Conservation (phyloP, 768 basidiomycete genomes). For the Leccinum subgranulosum region DNA sequence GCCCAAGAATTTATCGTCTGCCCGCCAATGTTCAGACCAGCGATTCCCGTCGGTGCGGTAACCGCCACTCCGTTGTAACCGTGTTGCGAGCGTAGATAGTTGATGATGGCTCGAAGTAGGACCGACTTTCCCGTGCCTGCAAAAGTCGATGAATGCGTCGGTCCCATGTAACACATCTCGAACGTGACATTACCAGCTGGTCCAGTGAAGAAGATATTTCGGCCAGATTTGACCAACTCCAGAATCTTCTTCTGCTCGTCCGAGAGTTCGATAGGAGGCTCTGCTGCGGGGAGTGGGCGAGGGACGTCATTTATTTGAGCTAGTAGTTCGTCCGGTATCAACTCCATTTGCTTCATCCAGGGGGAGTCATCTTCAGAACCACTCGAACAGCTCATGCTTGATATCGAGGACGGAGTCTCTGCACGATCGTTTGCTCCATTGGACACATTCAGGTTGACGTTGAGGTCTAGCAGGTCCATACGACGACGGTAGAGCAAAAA, state of each 20-base stretch:
- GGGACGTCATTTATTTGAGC: background rate
- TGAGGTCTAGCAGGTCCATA: slow-evolving; percentile 13
- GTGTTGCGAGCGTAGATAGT: slow-evolving; percentile 31
- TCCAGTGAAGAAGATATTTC: slow-evolving; percentile 73
- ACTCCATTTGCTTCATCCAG: background rate
- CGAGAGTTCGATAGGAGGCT: slow-evolving; percentile 25
- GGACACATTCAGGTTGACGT: slow-evolving; percentile 17
- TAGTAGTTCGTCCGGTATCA: background rate
- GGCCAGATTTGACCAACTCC: slow-evolving; percentile 45
- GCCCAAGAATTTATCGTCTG: slow-evolving; percentile 65
- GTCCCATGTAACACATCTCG: background rate
- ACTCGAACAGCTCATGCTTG: background rate
- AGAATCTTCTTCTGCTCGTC: slow-evolving; percentile 44
- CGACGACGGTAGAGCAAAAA: background rate
- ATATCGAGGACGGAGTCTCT: slow-evolving; percentile 2
- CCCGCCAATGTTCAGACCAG: slow-evolving; percentile 70
- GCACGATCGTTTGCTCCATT: background rate
- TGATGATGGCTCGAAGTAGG: slow-evolving; percentile 60
- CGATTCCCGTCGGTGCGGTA: slow-evolving; percentile 65
- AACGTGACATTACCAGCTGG: slow-evolving; percentile 51
- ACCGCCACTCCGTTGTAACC: slow-evolving; percentile 42
- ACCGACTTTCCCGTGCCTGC: slow-evolving; percentile 72
- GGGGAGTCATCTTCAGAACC: background rate
- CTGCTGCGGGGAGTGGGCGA: background rate
- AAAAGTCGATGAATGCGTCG: background rate